phyloP scores from a whole-genome alignment of 148 eudicot genomes.

The Fallopia convolvulus region DNA sequence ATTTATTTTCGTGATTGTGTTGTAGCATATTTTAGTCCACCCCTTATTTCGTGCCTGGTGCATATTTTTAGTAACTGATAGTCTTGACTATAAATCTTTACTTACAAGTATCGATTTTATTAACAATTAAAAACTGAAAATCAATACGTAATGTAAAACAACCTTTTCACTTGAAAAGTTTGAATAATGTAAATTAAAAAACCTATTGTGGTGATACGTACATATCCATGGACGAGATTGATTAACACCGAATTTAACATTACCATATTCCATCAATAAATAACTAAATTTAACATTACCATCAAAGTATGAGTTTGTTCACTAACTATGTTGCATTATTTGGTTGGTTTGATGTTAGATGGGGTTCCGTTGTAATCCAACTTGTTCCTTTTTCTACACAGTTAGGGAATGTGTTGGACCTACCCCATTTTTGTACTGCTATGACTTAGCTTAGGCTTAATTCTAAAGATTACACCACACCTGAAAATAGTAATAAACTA shows the following conservation, averaged over 20 bases:
- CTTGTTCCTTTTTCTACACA: background rate
- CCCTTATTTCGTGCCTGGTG: too few species aligned
- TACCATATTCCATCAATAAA: background rate
- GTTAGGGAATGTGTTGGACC: constrained; percentile 9
- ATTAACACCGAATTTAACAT: background rate
- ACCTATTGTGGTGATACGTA: too few species aligned
- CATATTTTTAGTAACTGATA: too few species aligned
- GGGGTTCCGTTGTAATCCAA: constrained; percentile 1
- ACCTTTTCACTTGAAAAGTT: background rate
- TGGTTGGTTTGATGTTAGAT: background rate
- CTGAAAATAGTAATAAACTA: too few species aligned
- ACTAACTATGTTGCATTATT: background rate
- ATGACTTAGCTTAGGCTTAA: background rate
- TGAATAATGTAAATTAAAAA: too few species aligned
- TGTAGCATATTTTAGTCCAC: too few species aligned
- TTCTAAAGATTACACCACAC: background rate
- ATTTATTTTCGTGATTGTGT: too few species aligned
- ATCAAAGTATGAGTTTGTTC: background rate
- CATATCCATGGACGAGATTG: background rate
- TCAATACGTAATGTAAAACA: background rate
- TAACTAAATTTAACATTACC: too few species aligned
- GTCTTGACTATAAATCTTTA: too few species aligned
- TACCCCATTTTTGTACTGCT: background rate
- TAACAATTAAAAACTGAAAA: too few species aligned
- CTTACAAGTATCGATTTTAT: background rate